Percentiles rank a stretch among this genome's conserved stretches.
phyloP scores from a whole-genome alignment of 306 rosid genomes.

The Cyclanthera cordifolia region DNA sequence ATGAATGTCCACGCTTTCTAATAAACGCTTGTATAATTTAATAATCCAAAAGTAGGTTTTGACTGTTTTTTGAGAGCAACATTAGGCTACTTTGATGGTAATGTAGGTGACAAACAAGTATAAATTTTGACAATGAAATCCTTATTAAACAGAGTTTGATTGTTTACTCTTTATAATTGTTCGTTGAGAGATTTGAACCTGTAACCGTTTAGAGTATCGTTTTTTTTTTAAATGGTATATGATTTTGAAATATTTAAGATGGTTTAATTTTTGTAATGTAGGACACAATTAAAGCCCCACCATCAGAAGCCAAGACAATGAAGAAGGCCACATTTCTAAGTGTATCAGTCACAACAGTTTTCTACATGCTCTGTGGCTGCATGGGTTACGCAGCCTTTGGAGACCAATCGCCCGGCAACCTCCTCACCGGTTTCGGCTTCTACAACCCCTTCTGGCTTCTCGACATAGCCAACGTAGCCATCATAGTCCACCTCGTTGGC shows the following conservation, averaged over 20 bases:
- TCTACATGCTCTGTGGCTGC: slow-evolving; percentile 64
- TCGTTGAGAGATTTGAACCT: background rate
- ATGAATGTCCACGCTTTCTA: no score
- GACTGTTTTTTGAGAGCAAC: no score
- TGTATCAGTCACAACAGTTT: slow-evolving; percentile 43
- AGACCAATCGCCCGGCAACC: slow-evolving; percentile 58
- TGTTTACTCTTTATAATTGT: no score
- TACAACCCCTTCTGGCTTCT: slow-evolving; percentile 76
- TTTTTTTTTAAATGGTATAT: no score
- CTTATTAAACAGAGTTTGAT: no score
- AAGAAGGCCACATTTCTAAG: slow-evolving; percentile 52
- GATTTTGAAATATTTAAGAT: background rate
- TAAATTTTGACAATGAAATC: no score
- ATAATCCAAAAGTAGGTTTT: no score
- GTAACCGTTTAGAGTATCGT: background rate
- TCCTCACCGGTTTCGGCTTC: slow-evolving; percentile 78
- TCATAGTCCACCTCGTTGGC: slow-evolving; percentile 68
- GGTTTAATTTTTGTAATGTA: slow-evolving; percentile 16
- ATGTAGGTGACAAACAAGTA: no score
- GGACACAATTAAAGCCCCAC: slow-evolving; percentile 79
- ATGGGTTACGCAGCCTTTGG: slow-evolving; percentile 89
- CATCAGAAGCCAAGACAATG: slow-evolving; percentile 75
- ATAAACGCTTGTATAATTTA: no score
- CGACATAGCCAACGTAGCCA: slow-evolving; percentile 71
- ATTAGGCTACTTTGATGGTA: no score